Conservation (phyloP, 306 rosid species). For the barrel medic (Medicago truncatula) region MtrunA17r5.0-ANR NC_053043.1:231501-232000, state of each 20-base stretch:
- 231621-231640: background rate
- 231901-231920: constrained; percentile 83
- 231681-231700: background rate
- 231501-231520: background rate
- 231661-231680: background rate
- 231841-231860: constrained; percentile 47
- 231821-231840: constrained; percentile 45
- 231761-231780: constrained; percentile 58
- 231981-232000: background rate
- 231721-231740: constrained; percentile 80
- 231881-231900: constrained; percentile 75
- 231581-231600: background rate
- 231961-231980: background rate
- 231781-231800: constrained; percentile 54
- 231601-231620: background rate
- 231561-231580: background rate
- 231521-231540: constrained; percentile 22
- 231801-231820: constrained; percentile 14
- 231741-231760: constrained; percentile 76
- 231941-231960: constrained; percentile 75
- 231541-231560: background rate
- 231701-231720: background rate
- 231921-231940: constrained; percentile 78
- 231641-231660: too few relatives aligned
- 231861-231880: constrained; percentile 85